Base-by-base conservation (phyloP, 805 yeast species). In the Saccharomycopsis schoenii region DNA sequence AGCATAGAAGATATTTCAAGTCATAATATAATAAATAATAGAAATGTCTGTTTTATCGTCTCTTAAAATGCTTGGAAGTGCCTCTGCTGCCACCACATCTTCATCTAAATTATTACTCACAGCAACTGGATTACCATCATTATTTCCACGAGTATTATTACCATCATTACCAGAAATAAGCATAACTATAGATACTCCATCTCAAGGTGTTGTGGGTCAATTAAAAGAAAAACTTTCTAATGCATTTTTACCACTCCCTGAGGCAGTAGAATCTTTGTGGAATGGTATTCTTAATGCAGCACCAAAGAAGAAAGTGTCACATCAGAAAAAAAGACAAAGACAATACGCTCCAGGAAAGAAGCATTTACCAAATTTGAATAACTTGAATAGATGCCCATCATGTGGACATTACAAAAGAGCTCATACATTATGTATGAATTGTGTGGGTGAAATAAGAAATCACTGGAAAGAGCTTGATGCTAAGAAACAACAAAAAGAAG, bases 341-440 rank as follows among this genome's bases (percentile, higher is more conserved):
- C 83, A 87, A 67, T 82, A 89, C 66, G 91, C 90, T 8, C 89
- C 93, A 3, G 96, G 89, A 11, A 80, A 83, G 61, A 93, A 90
- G 72, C 94, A 91, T 67, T 76, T 89, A 66, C 83, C 88, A 71
- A 84, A 85, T 58, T 78, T 88, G 65, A 81, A 84, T 60, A 86
- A 89, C 70, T 77, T 94, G 68, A 89, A 87, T 64, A 82, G 96
- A 71, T 93, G 99, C 71, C 97, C 98, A 2, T 86, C 97, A 0
- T 93, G 99, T 76, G 99, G 99, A 54, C 86, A 88, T 64, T 86
- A 83, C 67, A 94, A 93, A 75, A 81, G 97, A 69, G 84, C 94
- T 1, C 96, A 94, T 73, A 84, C 91, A 61, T 78, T 93, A 68
- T 93, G 99, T 74, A 89, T 90, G 96, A 82, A 88, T 69, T 93